These are phyloP conservation scores for Vaccinium vitisidaea DNA, from an alignment of 148 eudicot genomes.

Conservation along the genomic window DNA sequence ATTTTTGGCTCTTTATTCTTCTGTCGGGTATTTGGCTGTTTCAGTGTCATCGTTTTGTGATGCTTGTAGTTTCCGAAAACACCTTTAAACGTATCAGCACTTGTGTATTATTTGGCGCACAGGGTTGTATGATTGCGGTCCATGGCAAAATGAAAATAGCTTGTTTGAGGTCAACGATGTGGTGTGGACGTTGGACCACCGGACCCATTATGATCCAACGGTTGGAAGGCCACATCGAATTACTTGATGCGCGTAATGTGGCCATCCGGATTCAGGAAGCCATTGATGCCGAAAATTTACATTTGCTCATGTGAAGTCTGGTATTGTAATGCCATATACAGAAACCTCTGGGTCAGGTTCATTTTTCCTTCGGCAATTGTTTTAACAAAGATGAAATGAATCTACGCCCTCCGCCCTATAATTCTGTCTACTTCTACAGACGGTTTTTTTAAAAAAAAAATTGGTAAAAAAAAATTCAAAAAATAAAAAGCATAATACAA, in stretches of 20 bases:
- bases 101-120: background rate
- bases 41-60: background rate
- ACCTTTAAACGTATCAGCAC: background rate
- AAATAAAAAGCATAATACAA: no score
- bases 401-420: no score
- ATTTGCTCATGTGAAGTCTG: background rate
- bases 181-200: background rate
- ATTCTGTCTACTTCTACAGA: no score
- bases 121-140: background rate
- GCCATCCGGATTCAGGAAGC: no score
- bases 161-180: background rate
- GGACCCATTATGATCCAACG: background rate
- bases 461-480: no score
- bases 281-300: no score
- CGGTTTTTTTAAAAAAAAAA: no score
- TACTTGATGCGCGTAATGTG: background rate
- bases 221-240: background rate
- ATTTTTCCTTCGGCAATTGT: background rate
- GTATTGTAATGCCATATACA: background rate
- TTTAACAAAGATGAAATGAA: no score
- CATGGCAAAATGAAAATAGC: background rate
- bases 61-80: background rate
- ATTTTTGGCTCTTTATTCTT: background rate
- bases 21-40: background rate
- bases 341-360: no score